Evolutionary conservation across 2,329 filamentous ascomycete genomes (phyloP).

Genomic region (Fusarium sarcochroum): DNA sequence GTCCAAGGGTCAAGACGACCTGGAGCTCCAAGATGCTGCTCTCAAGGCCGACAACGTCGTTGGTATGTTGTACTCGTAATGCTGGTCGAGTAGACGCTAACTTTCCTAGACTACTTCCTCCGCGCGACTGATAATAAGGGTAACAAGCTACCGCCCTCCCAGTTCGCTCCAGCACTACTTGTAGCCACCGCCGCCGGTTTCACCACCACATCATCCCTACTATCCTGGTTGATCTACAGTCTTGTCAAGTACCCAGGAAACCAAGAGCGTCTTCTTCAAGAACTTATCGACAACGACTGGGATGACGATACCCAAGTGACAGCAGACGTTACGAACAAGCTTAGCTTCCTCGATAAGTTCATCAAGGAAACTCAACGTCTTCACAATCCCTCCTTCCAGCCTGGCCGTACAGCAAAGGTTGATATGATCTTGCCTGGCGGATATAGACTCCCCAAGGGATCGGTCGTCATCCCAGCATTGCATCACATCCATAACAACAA

Average conservation of each 20-base stretch:
- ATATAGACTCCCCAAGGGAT: constrained; percentile 66
- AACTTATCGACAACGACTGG: constrained; percentile 66
- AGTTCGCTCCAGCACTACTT: constrained; percentile 55
- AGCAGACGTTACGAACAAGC: constrained; percentile 60
- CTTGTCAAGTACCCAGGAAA: constrained; percentile 67
- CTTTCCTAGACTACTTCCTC: constrained; percentile 61
- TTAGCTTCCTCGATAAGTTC: constrained; percentile 68
- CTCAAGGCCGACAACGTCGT: constrained; percentile 61
- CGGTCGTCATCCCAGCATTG: constrained; percentile 66
- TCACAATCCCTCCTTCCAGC: constrained; percentile 73
- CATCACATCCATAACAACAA: constrained; percentile 68
- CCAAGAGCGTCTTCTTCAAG: constrained; percentile 70
- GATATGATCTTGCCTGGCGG: constrained; percentile 72
- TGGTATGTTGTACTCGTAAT: not conserved
- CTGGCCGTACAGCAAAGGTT: constrained; percentile 68
- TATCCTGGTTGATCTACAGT: constrained; percentile 71
- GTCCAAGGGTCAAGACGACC: constrained; percentile 53
- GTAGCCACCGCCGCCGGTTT: constrained; percentile 71
- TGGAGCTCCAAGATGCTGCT: constrained; percentile 64
- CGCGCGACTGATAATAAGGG: constrained; percentile 69
- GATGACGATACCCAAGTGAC: constrained; percentile 60
- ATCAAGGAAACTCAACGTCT: constrained; percentile 72
- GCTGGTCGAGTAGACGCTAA: not conserved
- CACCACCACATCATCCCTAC: constrained; percentile 69
- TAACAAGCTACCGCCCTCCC: constrained; percentile 61